Conservation (phyloP, 306 rosid genomes). For the Trichosanthes truncata region DNA sequence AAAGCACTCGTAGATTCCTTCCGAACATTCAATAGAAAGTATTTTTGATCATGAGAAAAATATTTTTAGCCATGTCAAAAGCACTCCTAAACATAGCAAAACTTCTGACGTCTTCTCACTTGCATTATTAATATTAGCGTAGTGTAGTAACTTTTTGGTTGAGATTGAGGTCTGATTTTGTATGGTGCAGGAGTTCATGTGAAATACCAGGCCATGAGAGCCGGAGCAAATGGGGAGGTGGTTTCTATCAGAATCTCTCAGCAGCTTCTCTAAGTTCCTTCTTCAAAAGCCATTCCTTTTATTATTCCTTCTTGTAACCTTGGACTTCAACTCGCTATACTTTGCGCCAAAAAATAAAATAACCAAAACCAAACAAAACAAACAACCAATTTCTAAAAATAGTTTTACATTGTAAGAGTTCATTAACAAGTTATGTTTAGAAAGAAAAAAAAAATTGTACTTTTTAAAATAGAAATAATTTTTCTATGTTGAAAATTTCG, state of each 20-base stretch:
- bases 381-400: neutral
- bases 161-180: neutral
- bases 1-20: neutral
- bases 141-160: too few species aligned
- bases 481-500: neutral
- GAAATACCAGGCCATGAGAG: conserved; percentile 85
- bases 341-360: neutral
- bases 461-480: neutral
- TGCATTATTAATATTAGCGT: neutral
- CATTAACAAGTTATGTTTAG: neutral
- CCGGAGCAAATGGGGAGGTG: conserved; percentile 66
- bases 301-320: neutral
- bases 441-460: neutral
- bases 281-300: neutral
- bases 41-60: too few species aligned
- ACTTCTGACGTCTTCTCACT: too few species aligned
- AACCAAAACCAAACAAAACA: neutral
- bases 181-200: conserved; percentile 64
- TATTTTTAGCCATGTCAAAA: too few species aligned
- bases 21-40: too few species aligned
- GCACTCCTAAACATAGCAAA: neutral
- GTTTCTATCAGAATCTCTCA: conserved; percentile 87
- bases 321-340: neutral
- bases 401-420: neutral
- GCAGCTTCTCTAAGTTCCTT: conserved; percentile 62